Evolutionary conservation across 192 early-diverging fungal genomes (phyloP), one percentile per base, ranked within the genome.

Genomic region (Endogone sp.): DNA sequence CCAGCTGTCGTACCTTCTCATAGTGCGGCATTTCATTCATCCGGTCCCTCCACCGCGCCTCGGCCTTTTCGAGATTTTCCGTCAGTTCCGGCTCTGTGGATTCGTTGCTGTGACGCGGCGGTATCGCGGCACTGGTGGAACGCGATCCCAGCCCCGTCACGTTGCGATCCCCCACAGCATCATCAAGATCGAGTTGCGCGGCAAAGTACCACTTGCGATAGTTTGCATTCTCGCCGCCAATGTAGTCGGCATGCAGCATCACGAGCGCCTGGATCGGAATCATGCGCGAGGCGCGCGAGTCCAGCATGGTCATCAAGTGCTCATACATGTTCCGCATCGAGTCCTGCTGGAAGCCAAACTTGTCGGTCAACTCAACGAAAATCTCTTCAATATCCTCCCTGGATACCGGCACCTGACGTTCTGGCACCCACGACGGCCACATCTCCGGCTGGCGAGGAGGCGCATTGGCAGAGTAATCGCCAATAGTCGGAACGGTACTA

Each of bases 201-300:
- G 89, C 88, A 79, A 94, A 92, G 80, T 88, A 94, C 92, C 92
- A 94, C 69, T 88, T 90, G 29, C 91, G 85, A 79, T 92, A 94
- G 79, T 94, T 94, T 55, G 91, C 89, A 64, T 92, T 81, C 55
- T 89, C 87, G 22, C 92, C 92, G 65, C 91, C 92, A 69, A 94
- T 86, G 66, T 89, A 92, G 66, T 94, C 92, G 6, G 91, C 89
- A 66, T 94, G 91, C 22, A 94, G 69, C 62, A 87, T 91, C 21
- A 89, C 75, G 28, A 94, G 67, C 28, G 91, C 90, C 74, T 89
- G 84, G 10, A 79, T 80, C 20, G 88, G 84, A 22, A 81, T 81
- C 91, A 92, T 94, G 20, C 92, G 86, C 44, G 90, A 90, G 4
- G 91, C 84, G 56, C 92, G 84, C 44, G 91, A 92, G 70, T 94